Evolutionary conservation across 345 rosid genomes (phyloP), one percentile per base, ranked within the genome.

Genomic region (Microthlaspi erraticum): DNA sequence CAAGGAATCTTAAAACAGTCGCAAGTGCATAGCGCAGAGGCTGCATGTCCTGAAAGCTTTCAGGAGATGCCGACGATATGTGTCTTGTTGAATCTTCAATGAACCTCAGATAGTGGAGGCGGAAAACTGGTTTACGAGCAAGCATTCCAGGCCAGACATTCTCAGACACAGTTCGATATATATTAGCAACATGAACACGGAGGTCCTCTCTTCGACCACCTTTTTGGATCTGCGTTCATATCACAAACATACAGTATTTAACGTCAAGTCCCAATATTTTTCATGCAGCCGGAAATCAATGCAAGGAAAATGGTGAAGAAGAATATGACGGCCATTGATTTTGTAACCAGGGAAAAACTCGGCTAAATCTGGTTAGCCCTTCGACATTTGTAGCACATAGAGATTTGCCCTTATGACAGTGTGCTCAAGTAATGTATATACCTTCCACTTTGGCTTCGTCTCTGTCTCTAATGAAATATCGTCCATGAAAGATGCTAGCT

Each of bases 361-460:
- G 6, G 52, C 66, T 10, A 12, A 48, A 70, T 37, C 17, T 57
- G 45, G 46, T 73, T 41, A 16, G 20, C 50, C 57, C 6, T 57
- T 45, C 32, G 3, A 64, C 65, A 56, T 36, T 23, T 38, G 59
- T 54, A 46, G 71, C 59, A 55, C 57, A 67, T 43, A n/a, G 62
- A 33, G 72, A 60, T 33, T 33, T 59, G 8, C 59, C 59, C 44
- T 46, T 73, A 58, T 48, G 29, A 69, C 46, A 69, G 56, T 63
- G 48, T 63, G 16, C 74, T 31, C 46, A 39, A 37, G 73, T 45
- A 20, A 20, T 23, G 3, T 23, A 45, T 42, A 20, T 81, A 91
- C 99, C 99, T 94, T 94, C 99, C 99, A 94, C 76, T 94, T 94
- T 33, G 93, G 86, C 75, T 88, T 94, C 74, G 89, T 90, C 75